Evolutionary conservation across 1,284 basidiomycete species (phyloP).

Genomic region (Marasmius tenuissimus): DNA sequence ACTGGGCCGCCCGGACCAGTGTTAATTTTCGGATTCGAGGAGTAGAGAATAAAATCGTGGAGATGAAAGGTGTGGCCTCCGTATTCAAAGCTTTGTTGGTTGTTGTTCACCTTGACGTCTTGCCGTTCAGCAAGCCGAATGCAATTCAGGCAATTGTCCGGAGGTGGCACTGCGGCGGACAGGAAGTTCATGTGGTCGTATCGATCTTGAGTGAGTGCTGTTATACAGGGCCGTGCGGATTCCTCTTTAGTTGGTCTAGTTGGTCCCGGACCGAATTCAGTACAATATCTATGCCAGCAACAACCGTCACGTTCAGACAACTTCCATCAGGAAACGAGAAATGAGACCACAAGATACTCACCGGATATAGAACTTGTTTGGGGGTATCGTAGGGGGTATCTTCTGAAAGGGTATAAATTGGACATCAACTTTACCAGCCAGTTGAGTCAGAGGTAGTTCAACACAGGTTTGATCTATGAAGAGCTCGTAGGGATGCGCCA

Average conservation of each 20-base stretch:
- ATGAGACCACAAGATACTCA: slow-evolving; percentile 19
- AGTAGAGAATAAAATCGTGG: slow-evolving; percentile 56
- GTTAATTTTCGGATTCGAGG: slow-evolving; percentile 8
- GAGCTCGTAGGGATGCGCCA: not conserved
- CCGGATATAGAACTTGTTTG: slow-evolving; percentile 1
- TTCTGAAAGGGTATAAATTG: slow-evolving; percentile 22
- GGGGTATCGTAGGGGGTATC: not conserved
- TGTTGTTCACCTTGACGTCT: not conserved
- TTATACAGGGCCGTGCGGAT: slow-evolving; percentile 23
- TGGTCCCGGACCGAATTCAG: not conserved
- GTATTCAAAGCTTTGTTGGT: slow-evolving; percentile 31
- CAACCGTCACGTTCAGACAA: not conserved
- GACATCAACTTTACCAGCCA: slow-evolving; percentile 48
- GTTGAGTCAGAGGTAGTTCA: not conserved
- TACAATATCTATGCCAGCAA: not conserved
- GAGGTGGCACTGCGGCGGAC: slow-evolving; percentile 25
- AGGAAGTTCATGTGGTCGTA: slow-evolving; percentile 20
- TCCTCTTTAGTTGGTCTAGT: slow-evolving; percentile 15
- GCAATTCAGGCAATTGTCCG: slow-evolving; percentile 55
- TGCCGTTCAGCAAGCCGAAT: slow-evolving; percentile 14
- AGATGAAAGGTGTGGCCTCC: slow-evolving; percentile 48
- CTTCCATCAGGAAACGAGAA: not conserved
- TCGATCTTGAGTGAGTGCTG: slow-evolving; percentile 35
- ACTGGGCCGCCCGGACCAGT: slow-evolving; percentile 32
- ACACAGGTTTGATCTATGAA: not conserved